Base-by-base conservation (phyloP, 805 yeast species). In the Candida saitoana region DNA sequence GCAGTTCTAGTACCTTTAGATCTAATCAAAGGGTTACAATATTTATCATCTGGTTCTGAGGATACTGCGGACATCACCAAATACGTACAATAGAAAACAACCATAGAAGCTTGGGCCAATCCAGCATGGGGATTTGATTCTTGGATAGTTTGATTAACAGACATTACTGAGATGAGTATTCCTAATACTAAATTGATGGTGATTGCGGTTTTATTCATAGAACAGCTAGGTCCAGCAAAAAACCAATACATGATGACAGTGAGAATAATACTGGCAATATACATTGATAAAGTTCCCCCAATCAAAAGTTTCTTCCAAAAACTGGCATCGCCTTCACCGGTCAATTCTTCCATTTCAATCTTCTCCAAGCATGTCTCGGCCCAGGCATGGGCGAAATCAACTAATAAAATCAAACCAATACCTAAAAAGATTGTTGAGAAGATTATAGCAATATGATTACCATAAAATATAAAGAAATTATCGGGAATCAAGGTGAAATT, bases 321-420 rank as follows among this genome's bases (percentile, higher is more conserved):
- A 3, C 71, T 67, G 1, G 79, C 68, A 44, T 71, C 77, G 15
- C 69, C 71, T 36, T 71, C 79, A 36, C 75, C 80, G 3, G 73
- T 65, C 31, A 69, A 49, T 45, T 73, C 80, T 44, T 85, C 91
- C 53, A 82, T 80, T 58, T 93, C 98, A 33, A 93, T 87, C 53
- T 88, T 86, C 49, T 84, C 89, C 41, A 93, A 74, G 61, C 99
- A 93, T 5, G 85, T 86, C 55, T 93, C 99, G 0, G 98, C 97
- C 96, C 97, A 93, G 51, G 91, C 91, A 63, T 93, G 98, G 3
- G 99, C 98, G 72, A 88, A 93, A 62, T 93, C 99, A 24, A 93
- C 97, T 38, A 93, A 69, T 38, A 93, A 70, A 11, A 95, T 84
- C 44, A 93, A 74, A 1, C 99, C 99, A 46, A 93, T 87, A 12